Conservation (phyloP, 2,329 filamentous ascomycete genomes). For the Pseudogymnoascus sp. region DNA sequence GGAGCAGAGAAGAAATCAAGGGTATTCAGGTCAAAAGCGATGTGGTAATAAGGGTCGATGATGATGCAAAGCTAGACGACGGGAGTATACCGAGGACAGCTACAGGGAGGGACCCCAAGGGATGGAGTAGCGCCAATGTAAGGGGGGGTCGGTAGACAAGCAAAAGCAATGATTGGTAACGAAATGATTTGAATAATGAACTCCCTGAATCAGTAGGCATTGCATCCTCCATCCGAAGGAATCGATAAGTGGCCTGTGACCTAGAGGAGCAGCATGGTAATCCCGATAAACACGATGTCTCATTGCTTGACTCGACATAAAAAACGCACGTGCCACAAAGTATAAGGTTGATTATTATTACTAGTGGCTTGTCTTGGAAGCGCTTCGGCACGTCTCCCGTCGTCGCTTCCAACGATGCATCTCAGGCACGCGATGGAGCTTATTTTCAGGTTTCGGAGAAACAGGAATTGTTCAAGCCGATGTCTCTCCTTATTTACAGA, state of each 20-base stretch:
- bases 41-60: slow-evolving; percentile 1
- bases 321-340: neutral
- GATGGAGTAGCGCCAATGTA: neutral
- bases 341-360: neutral
- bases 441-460: neutral
- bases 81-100: neutral
- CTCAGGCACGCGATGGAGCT: neutral
- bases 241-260: neutral
- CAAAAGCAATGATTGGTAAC: neutral
- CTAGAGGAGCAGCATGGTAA: neutral
- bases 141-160: neutral
- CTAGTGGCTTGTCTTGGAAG: neutral
- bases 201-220: neutral
- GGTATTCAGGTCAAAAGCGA: slow-evolving; percentile 3
- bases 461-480: neutral
- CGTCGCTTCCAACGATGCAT: neutral
- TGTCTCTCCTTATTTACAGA: neutral
- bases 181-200: neutral
- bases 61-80: neutral
- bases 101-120: neutral
- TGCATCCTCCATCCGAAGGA: neutral
- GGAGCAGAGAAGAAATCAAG: neutral
- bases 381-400: neutral
- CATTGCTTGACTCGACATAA: neutral
- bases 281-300: neutral